Base-by-base conservation (phyloP, 768 basidiomycete species). In the Xerocomus potaroensis region DNA sequence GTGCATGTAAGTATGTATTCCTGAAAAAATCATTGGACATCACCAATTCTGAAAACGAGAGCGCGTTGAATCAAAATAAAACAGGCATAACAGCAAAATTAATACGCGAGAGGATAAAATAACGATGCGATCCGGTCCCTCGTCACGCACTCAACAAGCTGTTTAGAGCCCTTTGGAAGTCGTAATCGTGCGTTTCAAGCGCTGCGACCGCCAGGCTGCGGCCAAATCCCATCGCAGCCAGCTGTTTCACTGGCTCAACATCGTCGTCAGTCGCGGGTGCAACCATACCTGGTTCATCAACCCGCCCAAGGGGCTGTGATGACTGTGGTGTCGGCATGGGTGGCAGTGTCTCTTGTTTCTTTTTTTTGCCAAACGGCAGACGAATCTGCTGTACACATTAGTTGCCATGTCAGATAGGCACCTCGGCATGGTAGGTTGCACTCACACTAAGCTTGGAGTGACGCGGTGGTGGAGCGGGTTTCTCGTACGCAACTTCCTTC, bases 161-260 rank as follows among this genome's bases (percentile, higher is more conserved):
- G 63, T 93, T 90, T 47, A 91, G 67, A 15, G 91, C 86, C 59
- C 74, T 79, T 56, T 73, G 83, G 30, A 95, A 77, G 63, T 93
- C 85, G 59, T 95, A 96, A 45, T 81, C 83, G 60, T 87, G 74
- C 47, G 78, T 82, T 65, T 95, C 94, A 6, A 98, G 73, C 11
- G 94, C 91, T 11, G 76, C 76, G 7, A 97, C 79, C 0, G 91
- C 89, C 62, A 93, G 83, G 14, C 72, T 65, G 33, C 94, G 79
- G 51, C 78, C 83, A 72, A 98, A 97, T 21, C 95, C 95, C 93
- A 97, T 96, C 16, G 76, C 78, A 38, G 81, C 82, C 32, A 98
- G 71, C 60, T 87, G 83, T 59, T 83, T 87, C 18, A 93, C 86
- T 2, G 83, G 70, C 51, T 83, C 81, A 11, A 83, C 80, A 48